Base-by-base conservation (phyloP, 2,329 filamentous ascomycete genomes). In the Ophiostoma himal-ulmi region DNA sequence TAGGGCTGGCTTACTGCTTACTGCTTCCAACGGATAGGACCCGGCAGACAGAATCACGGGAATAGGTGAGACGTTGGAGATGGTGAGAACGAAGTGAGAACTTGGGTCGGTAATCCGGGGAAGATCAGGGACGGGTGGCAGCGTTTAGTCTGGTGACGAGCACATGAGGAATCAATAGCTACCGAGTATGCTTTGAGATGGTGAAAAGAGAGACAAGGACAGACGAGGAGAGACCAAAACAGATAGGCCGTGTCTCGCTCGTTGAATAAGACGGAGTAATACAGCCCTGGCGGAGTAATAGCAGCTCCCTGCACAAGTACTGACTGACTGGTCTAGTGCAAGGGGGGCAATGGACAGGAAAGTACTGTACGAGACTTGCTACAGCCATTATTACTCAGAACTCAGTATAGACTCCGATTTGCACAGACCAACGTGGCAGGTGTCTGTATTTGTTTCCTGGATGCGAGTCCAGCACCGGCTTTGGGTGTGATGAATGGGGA, bases 231-330 rank as follows among this genome's bases (percentile, higher is more conserved):
- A 22, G 20, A 14, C 52, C 26, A 26, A 57, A 22, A 57, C 6
- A 26, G 14, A 44, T 44, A 44, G 39, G 39, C 39, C 44, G 1
- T 6, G 44, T n/a, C 44, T 22, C n/a, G 52, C 52, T 57, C 52
- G 52, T 26, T 57, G 52, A 57, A 57, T 57, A 57, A 57, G 52
- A 57, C 52, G 52, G 52, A 57, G 52, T 26, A 57, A 57, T 57
- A 17, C n/a, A 17, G 14, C 44, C 44, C 44, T 48, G 44, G 44
- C 52, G 22, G 52, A n/a, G 52, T n/a, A 57, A 22, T 57, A 57
- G 26, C 11, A 26, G 6, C 52, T 57, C 8, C 52, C 52, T 22
- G 52, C n/a, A 26, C 52, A 57, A 57, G n/a, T 54, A 54, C 48
- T 44, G 41, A 17, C 41, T 44, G 41, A 14, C 41, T 44, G 41